Base-by-base conservation (phyloP, 1,284 basidiomycete genomes). In the Cryptococcus sp. region DNA sequence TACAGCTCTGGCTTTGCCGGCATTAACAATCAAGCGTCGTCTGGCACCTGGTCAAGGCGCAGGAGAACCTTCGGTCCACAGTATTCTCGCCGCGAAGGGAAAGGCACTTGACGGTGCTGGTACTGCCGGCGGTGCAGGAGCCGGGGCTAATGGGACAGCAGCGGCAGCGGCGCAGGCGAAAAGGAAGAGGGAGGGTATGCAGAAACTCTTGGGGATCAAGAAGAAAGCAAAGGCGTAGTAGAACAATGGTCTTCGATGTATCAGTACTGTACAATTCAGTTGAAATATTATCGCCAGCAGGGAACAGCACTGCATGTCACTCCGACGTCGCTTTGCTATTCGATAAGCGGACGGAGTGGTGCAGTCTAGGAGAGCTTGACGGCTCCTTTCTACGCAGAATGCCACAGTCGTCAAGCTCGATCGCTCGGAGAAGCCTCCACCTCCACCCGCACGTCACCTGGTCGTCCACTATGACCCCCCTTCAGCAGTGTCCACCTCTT, bases 11-110 rank as follows among this genome's bases (percentile, higher is more conserved):
- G 62, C 62, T 7, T 42, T 58, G 19, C 65, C 82, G 22, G 75
- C 82, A 4, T 77, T 90, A 30, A 90, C 87, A 3, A 82, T 91
- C 62, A 91, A 93, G 79, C 85, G 89, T 48, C 89, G 90, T 70
- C 89, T 89, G 3, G 64, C 64, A 27, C 63, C 65, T 4, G 63
- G 61, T 3, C 39, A 61, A 8, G 60, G 55, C 3, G 58, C 60
- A 2, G 67, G 67, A 5, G 88, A 91, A 66, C 88, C 89, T 3
- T 83, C 87, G 13, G 75, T 91, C 55, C 82, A 85, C 57, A 87
- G 84, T 61, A 79, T 95, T 1, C 79, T 95, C 25, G 83, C 86
- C n/a, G 84, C 88, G 1, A 85, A 86, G 55, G 83, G 86, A 16
- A 79, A 91, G 65, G 83, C 88, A 11, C 76, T 81, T 6, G 81